phyloP scores from a whole-genome alignment of 1,284 basidiomycete genomes.

The Coniferiporia weirii region DNA sequence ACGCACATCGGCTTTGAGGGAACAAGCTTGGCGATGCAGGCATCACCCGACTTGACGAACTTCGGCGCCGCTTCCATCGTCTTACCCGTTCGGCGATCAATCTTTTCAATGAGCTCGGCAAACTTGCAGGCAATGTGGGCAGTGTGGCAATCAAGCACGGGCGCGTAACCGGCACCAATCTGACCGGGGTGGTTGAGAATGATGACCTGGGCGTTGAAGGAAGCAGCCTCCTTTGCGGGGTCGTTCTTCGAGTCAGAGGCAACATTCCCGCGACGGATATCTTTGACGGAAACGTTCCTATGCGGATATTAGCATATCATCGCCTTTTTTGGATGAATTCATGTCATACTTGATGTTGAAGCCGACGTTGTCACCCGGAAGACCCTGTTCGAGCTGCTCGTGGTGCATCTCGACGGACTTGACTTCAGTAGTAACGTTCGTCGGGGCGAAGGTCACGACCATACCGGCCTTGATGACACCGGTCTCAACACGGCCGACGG shows the following conservation, averaged over 20 bases:
- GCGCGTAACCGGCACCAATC: slow-evolving; percentile 96
- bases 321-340: background rate
- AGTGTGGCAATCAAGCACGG: slow-evolving; percentile 99
- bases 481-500: slow-evolving; percentile 99
- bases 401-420: slow-evolving; percentile 99
- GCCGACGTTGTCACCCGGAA: slow-evolving; percentile 98
- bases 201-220: slow-evolving; percentile 99
- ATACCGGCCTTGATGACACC: slow-evolving; percentile 99
- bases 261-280: slow-evolving; percentile 99
- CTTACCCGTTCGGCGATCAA: slow-evolving; percentile 98
- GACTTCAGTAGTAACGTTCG: slow-evolving; percentile 99
- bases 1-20: slow-evolving; percentile 98
- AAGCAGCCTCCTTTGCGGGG: slow-evolving; percentile 98
- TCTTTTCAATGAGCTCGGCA: slow-evolving; percentile 97
- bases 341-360: slow-evolving; percentile 87
- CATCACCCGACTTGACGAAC: slow-evolving; percentile 96
- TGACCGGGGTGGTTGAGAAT: slow-evolving; percentile 99
- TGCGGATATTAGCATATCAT: slow-evolving; percentile 21
- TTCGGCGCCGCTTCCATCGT: slow-evolving; percentile 85
- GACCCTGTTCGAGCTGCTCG: slow-evolving; percentile 95
- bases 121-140: slow-evolving; percentile 99
- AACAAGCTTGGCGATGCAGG: slow-evolving; percentile 96
- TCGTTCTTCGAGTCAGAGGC: slow-evolving; percentile 99
- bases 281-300: slow-evolving; percentile 99
- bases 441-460: slow-evolving; percentile 96